phyloP scores from a whole-genome alignment of 2,329 filamentous ascomycete species.

The Arthrobotrys megalospora region DNA sequence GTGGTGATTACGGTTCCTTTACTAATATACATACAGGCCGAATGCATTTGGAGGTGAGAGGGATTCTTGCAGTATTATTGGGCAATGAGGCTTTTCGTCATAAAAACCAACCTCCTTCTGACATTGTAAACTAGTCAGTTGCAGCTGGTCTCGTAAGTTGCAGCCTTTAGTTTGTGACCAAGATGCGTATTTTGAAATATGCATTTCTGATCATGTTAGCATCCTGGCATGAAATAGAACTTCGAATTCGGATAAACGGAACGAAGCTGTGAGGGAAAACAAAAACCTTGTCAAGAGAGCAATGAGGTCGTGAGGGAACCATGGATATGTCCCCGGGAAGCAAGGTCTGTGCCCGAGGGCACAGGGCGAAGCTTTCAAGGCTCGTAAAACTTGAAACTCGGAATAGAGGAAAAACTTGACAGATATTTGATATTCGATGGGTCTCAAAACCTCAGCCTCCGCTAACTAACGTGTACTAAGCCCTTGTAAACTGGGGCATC shows the following conservation, averaged over 20 bases:
- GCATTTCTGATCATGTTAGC: too few species aligned
- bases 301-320: too few species aligned
- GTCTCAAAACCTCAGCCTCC: neutral
- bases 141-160: too few species aligned
- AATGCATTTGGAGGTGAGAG: neutral
- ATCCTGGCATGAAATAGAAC: too few species aligned
- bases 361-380: neutral
- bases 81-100: neutral
- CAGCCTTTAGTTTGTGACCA: too few species aligned
- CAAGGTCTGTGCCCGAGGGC: too few species aligned
- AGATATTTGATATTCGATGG: neutral
- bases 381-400: slow-evolving; percentile 10
- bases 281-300: too few species aligned
- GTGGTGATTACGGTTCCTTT: neutral
- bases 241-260: neutral
- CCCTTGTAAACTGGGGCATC: slow-evolving; percentile 3
- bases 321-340: too few species aligned
- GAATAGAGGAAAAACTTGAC: neutral
- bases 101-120: neutral
- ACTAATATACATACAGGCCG: neutral
- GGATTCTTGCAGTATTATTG: slow-evolving; percentile 13
- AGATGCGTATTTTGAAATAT: too few species aligned
- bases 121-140: too few species aligned
- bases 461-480: neutral
- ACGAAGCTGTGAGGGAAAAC: too few species aligned